Conservation (phyloP, 495 filamentous ascomycete species). For the Penicillium longicatenatum region DNA sequence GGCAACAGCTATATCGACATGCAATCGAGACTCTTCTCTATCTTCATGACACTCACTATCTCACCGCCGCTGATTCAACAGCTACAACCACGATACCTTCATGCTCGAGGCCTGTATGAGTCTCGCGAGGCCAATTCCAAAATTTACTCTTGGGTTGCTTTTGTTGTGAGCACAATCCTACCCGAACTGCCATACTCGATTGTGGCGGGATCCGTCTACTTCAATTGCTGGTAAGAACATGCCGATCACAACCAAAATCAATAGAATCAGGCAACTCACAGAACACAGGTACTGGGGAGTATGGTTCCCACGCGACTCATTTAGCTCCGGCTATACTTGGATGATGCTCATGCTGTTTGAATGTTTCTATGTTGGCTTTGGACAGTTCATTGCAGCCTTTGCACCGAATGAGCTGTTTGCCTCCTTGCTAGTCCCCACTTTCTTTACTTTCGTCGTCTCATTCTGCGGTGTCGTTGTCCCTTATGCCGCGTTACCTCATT, state of each 20-base stretch:
- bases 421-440: slow-evolving; percentile 64
- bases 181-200: slow-evolving; percentile 56
- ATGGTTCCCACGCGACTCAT: slow-evolving; percentile 55
- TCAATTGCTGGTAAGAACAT: slow-evolving; percentile 56
- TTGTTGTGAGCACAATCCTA: slow-evolving; percentile 49
- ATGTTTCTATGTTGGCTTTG: slow-evolving; percentile 71
- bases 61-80: slow-evolving; percentile 64
- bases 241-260: background rate
- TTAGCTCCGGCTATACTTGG: slow-evolving; percentile 58
- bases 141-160: slow-evolving; percentile 56
- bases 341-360: slow-evolving; percentile 68
- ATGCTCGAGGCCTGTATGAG: slow-evolving; percentile 49
- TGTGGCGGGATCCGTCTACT: slow-evolving; percentile 54
- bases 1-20: slow-evolving; percentile 60
- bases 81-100: slow-evolving; percentile 49
- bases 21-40: slow-evolving; percentile 66
- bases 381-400: slow-evolving; percentile 75
- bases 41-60: slow-evolving; percentile 73
- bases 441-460: slow-evolving; percentile 63
- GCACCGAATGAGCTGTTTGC: slow-evolving; percentile 73
- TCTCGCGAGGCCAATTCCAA: slow-evolving; percentile 53
- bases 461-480: slow-evolving; percentile 69
- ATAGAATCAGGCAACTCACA: background rate
- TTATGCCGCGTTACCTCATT: slow-evolving; percentile 52
- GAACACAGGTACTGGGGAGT: slow-evolving; percentile 49